phyloP scores from a whole-genome alignment of 2,329 filamentous ascomycete genomes.

The Tolypocladium amazonense region DNA sequence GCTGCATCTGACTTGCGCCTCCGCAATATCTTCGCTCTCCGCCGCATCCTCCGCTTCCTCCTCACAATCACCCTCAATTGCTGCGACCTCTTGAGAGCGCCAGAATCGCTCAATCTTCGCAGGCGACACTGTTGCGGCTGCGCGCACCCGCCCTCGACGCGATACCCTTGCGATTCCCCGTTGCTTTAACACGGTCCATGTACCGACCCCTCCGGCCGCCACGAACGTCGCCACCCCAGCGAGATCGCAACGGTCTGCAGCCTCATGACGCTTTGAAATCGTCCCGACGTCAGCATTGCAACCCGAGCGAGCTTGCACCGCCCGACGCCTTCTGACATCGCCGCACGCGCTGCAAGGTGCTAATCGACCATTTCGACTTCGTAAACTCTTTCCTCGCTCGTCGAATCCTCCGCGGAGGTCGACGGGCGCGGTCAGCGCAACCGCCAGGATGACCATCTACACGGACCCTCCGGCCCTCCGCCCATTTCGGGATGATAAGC shows the following conservation, averaged over 20 bases:
- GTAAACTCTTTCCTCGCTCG: slow-evolving; percentile 30
- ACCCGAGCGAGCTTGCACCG: neutral
- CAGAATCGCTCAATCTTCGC: neutral
- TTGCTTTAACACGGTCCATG: slow-evolving; percentile 1
- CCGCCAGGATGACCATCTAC: slow-evolving; percentile 45
- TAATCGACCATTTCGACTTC: neutral
- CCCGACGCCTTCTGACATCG: neutral
- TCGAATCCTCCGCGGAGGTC: slow-evolving; percentile 50
- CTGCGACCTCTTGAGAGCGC: neutral
- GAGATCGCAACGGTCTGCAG: slow-evolving; percentile 2
- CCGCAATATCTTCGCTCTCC: neutral
- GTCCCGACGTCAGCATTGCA: neutral
- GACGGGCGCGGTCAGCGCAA: slow-evolving; percentile 39
- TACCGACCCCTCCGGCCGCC: slow-evolving; percentile 4
- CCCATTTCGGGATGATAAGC: slow-evolving; percentile 54
- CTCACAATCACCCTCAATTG: neutral
- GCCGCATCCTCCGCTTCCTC: slow-evolving; percentile 1
- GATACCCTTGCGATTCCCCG: neutral
- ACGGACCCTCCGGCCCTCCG: slow-evolving; percentile 39
- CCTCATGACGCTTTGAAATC: slow-evolving; percentile 3
- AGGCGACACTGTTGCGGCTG: neutral
- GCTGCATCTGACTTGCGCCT: neutral
- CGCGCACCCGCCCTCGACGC: neutral
- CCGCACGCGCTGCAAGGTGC: neutral
- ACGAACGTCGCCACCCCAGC: slow-evolving; percentile 1